phyloP scores from a whole-genome alignment of 768 basidiomycete species.

The Boletellus sp. region DNA sequence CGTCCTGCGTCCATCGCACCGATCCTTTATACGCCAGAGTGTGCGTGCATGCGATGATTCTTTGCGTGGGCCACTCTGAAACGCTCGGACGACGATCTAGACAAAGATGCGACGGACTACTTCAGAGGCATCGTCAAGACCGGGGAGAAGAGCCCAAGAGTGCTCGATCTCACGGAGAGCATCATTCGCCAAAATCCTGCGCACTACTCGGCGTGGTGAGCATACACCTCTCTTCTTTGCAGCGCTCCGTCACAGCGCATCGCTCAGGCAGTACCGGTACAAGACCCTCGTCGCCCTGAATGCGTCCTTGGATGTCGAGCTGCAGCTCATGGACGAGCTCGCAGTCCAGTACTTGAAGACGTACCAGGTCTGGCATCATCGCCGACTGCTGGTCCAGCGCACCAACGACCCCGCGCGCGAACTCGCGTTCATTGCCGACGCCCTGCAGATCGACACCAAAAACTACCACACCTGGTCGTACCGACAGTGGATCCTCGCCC shows the following conservation, averaged over 20 bases:
- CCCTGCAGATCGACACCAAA: constrained; percentile 77
- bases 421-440: constrained; percentile 72
- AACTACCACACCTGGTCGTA: constrained; percentile 99
- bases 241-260: background rate
- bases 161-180: constrained; percentile 81
- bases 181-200: constrained; percentile 92
- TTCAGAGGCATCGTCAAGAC: constrained; percentile 80
- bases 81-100: constrained; percentile 38
- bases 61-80: constrained; percentile 6
- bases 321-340: constrained; percentile 83
- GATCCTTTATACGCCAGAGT: constrained; percentile 87
- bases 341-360: constrained; percentile 84
- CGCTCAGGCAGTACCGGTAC: constrained; percentile 88
- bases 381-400: constrained; percentile 65
- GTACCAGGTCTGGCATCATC: constrained; percentile 98
- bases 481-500: constrained; percentile 88
- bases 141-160: constrained; percentile 77
- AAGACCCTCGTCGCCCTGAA: constrained; percentile 72
- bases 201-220: constrained; percentile 95
- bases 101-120: constrained; percentile 90
- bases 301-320: constrained; percentile 69
- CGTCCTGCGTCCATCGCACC: constrained; percentile 76
- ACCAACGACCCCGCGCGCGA: constrained; percentile 58
- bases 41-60: constrained; percentile 44
- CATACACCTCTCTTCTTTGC: background rate